Evolutionary conservation across 2,329 filamentous ascomycete genomes (phyloP).

Genomic region (Apiospora hydei): DNA sequence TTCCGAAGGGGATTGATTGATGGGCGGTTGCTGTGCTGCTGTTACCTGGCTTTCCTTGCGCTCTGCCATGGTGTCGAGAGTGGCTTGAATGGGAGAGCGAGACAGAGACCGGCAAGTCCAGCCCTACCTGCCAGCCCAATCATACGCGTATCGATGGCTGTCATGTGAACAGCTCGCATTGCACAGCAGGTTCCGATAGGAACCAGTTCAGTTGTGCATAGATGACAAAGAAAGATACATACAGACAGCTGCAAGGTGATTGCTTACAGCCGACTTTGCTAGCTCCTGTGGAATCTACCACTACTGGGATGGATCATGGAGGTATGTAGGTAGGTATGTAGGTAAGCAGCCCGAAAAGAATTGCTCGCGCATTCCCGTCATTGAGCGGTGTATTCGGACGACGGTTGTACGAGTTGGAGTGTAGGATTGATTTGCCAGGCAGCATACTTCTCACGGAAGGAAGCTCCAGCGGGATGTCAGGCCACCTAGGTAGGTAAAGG

Average conservation of each 20-base stretch:
- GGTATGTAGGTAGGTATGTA: neutral
- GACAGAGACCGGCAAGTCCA: neutral
- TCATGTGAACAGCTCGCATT: constrained; percentile 4
- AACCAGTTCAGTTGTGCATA: constrained; percentile 1
- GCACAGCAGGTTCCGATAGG: neutral
- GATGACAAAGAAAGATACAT: constrained; percentile 7
- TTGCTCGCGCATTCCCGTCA: neutral
- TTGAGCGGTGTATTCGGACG: neutral
- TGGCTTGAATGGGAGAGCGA: neutral
- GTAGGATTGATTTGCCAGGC: neutral
- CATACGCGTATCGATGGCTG: constrained; percentile 2
- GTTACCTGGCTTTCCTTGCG: neutral
- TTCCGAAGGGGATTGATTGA: neutral
- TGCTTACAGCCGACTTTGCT: neutral
- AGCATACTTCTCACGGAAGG: neutral
- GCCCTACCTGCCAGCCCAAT: constrained; percentile 13
- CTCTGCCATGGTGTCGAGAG: neutral
- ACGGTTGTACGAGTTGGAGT: neutral
- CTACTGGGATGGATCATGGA: too few relatives aligned
- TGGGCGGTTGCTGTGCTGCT: neutral
- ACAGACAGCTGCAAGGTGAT: neutral
- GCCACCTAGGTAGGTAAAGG: neutral
- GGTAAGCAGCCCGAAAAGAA: neutral
- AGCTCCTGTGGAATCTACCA: neutral
- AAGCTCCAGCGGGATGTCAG: neutral